A percentile compares a stretch with the other conserved stretches of the same genome.
Conservation (phyloP, 352 stramenopile genomes). For the Globisporangium solare region DNA sequence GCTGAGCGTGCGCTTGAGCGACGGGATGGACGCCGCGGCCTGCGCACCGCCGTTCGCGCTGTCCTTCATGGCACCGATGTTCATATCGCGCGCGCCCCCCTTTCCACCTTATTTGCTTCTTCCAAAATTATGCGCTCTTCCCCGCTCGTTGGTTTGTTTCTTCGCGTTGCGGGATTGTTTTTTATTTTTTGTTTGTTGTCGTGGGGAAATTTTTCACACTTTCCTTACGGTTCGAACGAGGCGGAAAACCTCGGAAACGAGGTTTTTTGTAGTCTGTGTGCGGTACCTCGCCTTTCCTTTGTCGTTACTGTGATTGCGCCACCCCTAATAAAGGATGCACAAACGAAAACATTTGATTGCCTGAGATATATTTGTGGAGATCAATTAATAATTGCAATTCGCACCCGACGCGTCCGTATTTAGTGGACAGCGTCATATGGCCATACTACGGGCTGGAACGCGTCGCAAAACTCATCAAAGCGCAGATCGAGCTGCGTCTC, state of each 20-base stretch:
- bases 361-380: no score
- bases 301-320: no score
- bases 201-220: no score
- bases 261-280: no score
- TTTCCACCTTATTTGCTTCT: not conserved
- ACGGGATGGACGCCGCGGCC: conserved; percentile 60
- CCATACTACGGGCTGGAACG: conserved; percentile 54
- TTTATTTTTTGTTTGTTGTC: no score
- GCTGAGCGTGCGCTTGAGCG: conserved; percentile 82
- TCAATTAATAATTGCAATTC: no score
- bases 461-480: conserved; percentile 70
- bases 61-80: conserved; percentile 68
- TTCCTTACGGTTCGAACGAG: no score
- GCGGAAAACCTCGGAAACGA: no score
- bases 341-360: no score
- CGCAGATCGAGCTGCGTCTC: conserved; percentile 46
- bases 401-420: not conserved
- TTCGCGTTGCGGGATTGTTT: not conserved
- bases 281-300: no score
- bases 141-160: conserved; percentile 1
- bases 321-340: no score
- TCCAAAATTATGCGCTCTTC: not conserved
- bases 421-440: conserved; percentile 19
- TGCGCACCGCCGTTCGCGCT: conserved; percentile 35
- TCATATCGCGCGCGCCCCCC: conserved; percentile 40